Evolutionary conservation across 441 rosid species (phyloP).

Genomic region (Flueggea neowawraea): DNA sequence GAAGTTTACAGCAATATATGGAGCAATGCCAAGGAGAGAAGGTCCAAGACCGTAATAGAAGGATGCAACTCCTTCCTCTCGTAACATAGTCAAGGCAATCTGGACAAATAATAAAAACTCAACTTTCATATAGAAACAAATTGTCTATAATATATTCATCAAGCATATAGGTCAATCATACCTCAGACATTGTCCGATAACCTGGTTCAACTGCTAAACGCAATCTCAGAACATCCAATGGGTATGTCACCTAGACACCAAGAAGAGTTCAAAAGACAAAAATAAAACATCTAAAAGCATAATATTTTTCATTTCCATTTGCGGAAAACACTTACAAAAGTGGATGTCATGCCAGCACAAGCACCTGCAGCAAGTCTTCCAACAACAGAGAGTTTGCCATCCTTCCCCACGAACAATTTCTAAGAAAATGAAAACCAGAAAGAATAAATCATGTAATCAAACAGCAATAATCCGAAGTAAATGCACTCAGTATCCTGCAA

Average conservation of each 20-base stretch:
- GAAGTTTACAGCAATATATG: slow-evolving; percentile 96
- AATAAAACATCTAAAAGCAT: slow-evolving; percentile 5
- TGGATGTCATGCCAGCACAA: slow-evolving; percentile 99
- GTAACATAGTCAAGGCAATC: slow-evolving; percentile 91
- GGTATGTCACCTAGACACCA: slow-evolving; percentile 72
- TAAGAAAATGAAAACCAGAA: slow-evolving; percentile 23
- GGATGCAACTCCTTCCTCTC: slow-evolving; percentile 92
- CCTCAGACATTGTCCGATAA: slow-evolving; percentile 83
- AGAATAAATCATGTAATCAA: slow-evolving; percentile 11
- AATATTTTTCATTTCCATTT: slow-evolving; percentile 10
- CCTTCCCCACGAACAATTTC: slow-evolving; percentile 85
- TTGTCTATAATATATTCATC: slow-evolving; percentile 12
- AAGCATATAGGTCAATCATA: slow-evolving; percentile 23
- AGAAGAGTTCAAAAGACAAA: slow-evolving; percentile 1
- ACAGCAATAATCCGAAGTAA: not conserved
- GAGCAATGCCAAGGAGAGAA: slow-evolving; percentile 93
- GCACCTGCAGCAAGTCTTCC: slow-evolving; percentile 98
- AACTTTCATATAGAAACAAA: slow-evolving; percentile 4
- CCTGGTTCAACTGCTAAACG: slow-evolving; percentile 99
- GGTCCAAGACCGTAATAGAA: slow-evolving; percentile 97
- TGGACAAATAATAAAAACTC: slow-evolving; percentile 23
- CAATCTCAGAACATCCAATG: slow-evolving; percentile 91
- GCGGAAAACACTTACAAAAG: slow-evolving; percentile 57
- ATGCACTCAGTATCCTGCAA: too few species aligned
- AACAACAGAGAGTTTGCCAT: slow-evolving; percentile 76